Base-by-base conservation (phyloP, 805 yeast species). In the Candida vartiovaarae region DNA sequence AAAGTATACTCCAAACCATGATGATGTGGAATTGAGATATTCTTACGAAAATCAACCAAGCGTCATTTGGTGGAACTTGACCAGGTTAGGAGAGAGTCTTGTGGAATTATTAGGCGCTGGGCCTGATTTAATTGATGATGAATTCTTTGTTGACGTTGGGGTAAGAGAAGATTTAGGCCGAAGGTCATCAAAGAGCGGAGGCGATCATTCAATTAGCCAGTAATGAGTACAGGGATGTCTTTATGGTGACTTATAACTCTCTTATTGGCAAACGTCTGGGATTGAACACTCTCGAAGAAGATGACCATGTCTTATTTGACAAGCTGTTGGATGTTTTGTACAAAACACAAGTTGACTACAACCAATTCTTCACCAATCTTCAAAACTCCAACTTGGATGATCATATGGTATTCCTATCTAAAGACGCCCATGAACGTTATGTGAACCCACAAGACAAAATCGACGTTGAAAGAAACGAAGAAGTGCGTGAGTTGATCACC, bases 51-150 rank as follows among this genome's bases (percentile, higher is more conserved):
- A 85, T 56, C 82, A 87, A 8, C 97, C 98, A 0, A 74, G 82
- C 26, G 77, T 90, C 0, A 80, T 91, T 37, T 88, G 95, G 95
- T 91, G 96, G 95, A 93, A 91, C 61, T 68, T 91, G 58, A 77
- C 85, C 1, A 75, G 91, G 49, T 68, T 90, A 23, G 96, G 91
- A 3, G 96, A 93, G 59, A 79, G 82, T 41, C 60, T 93, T 48
- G 90, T 88, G 0, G 89, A 85, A 56, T 68, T 90, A 24, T 67
- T 90, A 32, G 96, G 95, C 8, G 81, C 84, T 4, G 88, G 84
- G 0, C 67, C 74, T 2, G 67, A 68, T 11, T 59, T 76, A 8
- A 58, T 83, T 9, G 68, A 73, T 35, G 72, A 73, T 36, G 51
- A 66, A 8, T 52, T 61, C 6, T 71, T 71, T 47, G 54, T 64